Evolutionary conservation across 345 rosid genomes (phyloP).

Genomic region (Populus euphratica): DNA sequence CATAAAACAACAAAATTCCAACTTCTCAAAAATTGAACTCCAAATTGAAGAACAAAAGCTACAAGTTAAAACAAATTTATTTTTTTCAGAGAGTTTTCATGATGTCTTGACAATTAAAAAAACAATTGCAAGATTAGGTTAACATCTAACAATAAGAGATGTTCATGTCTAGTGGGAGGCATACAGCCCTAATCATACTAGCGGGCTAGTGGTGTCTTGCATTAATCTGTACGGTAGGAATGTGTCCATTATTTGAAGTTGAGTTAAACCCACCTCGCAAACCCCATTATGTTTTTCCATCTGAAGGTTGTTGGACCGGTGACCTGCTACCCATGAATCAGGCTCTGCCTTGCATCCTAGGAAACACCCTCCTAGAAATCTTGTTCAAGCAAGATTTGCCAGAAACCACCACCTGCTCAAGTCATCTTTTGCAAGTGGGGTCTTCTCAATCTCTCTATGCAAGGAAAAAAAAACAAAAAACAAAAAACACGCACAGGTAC

Average conservation of each 20-base stretch:
- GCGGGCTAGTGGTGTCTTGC: too few relatives aligned
- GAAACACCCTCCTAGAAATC: not conserved
- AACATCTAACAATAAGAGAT: not conserved
- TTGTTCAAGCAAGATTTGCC: conserved; percentile 3
- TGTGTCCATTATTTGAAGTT: conserved; percentile 8
- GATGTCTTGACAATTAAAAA: not conserved
- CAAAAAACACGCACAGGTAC: not conserved
- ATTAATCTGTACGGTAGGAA: not conserved
- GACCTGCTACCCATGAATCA: conserved; percentile 19
- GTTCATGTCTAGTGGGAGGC: too few relatives aligned
- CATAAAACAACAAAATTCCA: not conserved
- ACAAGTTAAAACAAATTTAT: not conserved
- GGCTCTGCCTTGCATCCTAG: not conserved
- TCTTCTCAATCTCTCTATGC: not conserved
- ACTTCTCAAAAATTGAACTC: not conserved
- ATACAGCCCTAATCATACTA: not conserved
- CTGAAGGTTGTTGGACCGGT: conserved; percentile 13
- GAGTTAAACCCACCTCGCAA: conserved; percentile 12
- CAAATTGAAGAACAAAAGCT: not conserved
- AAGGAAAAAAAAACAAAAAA: not conserved
- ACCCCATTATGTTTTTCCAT: not conserved
- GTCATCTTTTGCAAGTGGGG: not conserved
- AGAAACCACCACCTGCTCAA: not conserved
- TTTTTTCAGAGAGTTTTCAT: not conserved
- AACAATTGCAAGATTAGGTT: conserved; percentile 2